Conservation (phyloP, 306 rosid genomes). For the Lathyrus sativus region DNA sequence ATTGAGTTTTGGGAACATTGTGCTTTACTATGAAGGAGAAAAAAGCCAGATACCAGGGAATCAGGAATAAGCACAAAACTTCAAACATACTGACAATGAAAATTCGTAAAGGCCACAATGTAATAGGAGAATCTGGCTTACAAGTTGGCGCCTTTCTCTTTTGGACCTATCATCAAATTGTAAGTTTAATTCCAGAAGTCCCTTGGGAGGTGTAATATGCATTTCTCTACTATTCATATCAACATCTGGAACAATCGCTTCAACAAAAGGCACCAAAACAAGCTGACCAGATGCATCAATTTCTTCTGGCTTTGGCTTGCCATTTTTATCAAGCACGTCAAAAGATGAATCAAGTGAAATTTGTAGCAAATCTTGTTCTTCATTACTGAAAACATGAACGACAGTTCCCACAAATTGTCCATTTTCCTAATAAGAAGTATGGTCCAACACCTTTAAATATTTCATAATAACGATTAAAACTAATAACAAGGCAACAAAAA, state of each 20-base stretch:
- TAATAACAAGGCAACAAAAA: constrained; percentile 22
- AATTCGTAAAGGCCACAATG: constrained; percentile 33
- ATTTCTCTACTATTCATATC: constrained; percentile 68
- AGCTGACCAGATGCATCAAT: constrained; percentile 59
- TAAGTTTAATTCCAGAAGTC: constrained; percentile 86
- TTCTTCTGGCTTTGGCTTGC: constrained; percentile 60
- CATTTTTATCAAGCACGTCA: constrained; percentile 55
- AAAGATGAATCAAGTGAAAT: constrained; percentile 71
- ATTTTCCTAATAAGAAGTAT: constrained; percentile 65
- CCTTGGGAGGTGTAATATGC: constrained; percentile 89
- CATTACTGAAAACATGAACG: constrained; percentile 68
- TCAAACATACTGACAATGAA: constrained; percentile 14
- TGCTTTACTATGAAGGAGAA: constrained; percentile 2
- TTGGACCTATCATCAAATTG: constrained; percentile 80
- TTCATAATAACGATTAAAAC: constrained; percentile 27
- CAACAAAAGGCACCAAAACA: constrained; percentile 89
- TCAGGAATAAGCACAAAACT: constrained; percentile 20
- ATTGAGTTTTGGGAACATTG: not conserved
- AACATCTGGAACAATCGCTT: constrained; percentile 92
- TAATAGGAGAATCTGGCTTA: constrained; percentile 67
- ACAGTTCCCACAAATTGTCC: constrained; percentile 74
- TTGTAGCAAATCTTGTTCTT: constrained; percentile 81
- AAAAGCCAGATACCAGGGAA: not conserved
- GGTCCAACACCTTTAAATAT: constrained; percentile 40
- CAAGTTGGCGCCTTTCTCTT: constrained; percentile 95